Percentiles rank a stretch among this genome's conserved stretches.
Conservation (phyloP, 805 yeast genomes). For the Saturnispora sanitii region DNA sequence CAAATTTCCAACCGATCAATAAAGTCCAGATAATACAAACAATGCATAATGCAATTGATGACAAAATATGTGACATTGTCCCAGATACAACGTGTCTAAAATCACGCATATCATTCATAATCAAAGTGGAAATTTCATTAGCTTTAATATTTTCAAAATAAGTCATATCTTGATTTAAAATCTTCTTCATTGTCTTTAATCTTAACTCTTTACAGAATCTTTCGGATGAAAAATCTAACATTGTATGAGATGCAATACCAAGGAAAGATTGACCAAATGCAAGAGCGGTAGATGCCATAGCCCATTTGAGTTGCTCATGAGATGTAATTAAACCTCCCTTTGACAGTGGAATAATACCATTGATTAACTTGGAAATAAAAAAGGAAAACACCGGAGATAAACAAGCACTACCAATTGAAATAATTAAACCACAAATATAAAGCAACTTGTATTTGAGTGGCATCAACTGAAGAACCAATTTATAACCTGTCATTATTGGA, state of each 20-base stretch:
- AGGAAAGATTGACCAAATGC: constrained; percentile 53
- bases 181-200: constrained; percentile 33
- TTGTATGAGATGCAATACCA: constrained; percentile 39
- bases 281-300: constrained; percentile 51
- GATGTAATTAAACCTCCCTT: constrained; percentile 19
- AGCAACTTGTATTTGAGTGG: constrained; percentile 11
- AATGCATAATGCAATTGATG: constrained; percentile 42
- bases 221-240: constrained; percentile 55
- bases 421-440: constrained; percentile 41
- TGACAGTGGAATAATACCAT: constrained; percentile 46
- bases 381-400: constrained; percentile 71
- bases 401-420: constrained; percentile 49
- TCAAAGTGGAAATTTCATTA: constrained; percentile 50
- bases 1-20: constrained; percentile 72
- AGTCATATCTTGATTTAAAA: constrained; percentile 41
- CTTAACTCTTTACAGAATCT: constrained; percentile 53
- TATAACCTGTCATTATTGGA: constrained; percentile 9
- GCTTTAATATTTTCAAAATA: constrained; percentile 43
- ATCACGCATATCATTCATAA: constrained; percentile 79
- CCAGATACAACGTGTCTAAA: constrained; percentile 55
- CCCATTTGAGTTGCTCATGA: constrained; percentile 47
- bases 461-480: constrained; percentile 4
- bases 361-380: constrained; percentile 59
- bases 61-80: constrained; percentile 44
- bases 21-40: constrained; percentile 74